Base-by-base conservation (phyloP, 805 yeast genomes). In the Lipomyces yamadae region DNA sequence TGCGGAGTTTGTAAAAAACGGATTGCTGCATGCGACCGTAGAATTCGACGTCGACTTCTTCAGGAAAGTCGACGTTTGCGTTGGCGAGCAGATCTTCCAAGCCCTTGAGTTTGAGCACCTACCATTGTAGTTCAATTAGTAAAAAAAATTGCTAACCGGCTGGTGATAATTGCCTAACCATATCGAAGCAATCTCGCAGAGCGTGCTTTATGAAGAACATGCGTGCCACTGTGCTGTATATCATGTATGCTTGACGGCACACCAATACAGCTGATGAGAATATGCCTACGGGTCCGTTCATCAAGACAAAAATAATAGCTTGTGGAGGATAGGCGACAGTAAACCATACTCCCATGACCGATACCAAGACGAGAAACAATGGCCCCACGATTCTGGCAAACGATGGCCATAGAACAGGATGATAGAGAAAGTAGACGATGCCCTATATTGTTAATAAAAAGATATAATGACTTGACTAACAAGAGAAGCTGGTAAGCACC, bases 31-130 rank as follows among this genome's bases (percentile, higher is more conserved):
- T 55, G 11, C 61, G 54, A 1, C 39, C 52, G 30, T 48, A n/a
- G 10, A 55, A 24, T 13, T 37, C n/a, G 6, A 59, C 42, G 74
- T 74, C 6, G 80, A 79, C 11, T 74, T 75, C 6, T 74, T 66
- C 18, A 66, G 73, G 3, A 72, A 67, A 52, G 78, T 65, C 42
- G 75, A 66, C 55, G 76, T 78, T 78, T 3, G 77, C 77, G 61
- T 75, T 57, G 29, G 78, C 63, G 7, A 81, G 80, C n/a, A 81
- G 69, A 61, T 81, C 81, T 52, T 79, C 79, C 3, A 78, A 73
- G n/a, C 76, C 81, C 61, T 81, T 80, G 54, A 74, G 72, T 34
- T 75, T 72, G 53, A 83, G 67, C 0, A 70, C 65, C 72, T 70
- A 33, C 24, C 8, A 18, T 18, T 29, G 55, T 13, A 15, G 34